Conservation (phyloP, 441 rosid species). For the Hypseocharis bilobata region DNA sequence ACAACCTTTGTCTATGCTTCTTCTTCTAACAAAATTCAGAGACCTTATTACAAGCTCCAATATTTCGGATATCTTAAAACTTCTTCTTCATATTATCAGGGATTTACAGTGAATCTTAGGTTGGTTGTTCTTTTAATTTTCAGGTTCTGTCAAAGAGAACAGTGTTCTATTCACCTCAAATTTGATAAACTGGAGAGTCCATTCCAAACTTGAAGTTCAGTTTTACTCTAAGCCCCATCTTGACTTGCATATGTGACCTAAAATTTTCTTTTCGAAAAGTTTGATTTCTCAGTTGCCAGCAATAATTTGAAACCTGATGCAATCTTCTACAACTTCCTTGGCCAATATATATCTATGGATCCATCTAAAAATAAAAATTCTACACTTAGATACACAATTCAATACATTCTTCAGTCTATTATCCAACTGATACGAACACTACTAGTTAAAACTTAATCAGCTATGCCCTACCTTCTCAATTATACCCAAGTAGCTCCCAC, state of each 20-base stretch:
- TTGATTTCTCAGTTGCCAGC: not conserved
- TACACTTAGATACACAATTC: not conserved
- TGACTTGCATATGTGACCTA: not conserved
- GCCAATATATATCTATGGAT: not conserved
- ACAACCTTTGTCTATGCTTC: too few relatives aligned
- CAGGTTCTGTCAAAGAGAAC: not conserved
- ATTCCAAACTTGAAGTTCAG: not conserved
- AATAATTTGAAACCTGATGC: not conserved
- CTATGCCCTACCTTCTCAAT: conserved; percentile 60
- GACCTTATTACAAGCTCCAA: not conserved
- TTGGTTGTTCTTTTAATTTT: not conserved
- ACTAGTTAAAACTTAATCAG: conserved; percentile 8
- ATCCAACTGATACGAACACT: not conserved
- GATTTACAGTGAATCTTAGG: not conserved
- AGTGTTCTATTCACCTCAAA: not conserved
- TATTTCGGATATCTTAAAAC: not conserved
- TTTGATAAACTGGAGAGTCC: not conserved
- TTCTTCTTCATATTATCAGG: not conserved
- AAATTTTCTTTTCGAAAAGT: not conserved
- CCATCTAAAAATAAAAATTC: not conserved
- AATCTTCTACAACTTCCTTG: not conserved
- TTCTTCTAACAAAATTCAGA: too few relatives aligned
- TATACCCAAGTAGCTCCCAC: conserved; percentile 77
- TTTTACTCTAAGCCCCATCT: not conserved
- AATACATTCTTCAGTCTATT: not conserved